Evolutionary conservation across 352 stramenopile genomes (phyloP), one percentile per base, ranked within the genome.

Genomic region (Globisporangium ultimum): DNA sequence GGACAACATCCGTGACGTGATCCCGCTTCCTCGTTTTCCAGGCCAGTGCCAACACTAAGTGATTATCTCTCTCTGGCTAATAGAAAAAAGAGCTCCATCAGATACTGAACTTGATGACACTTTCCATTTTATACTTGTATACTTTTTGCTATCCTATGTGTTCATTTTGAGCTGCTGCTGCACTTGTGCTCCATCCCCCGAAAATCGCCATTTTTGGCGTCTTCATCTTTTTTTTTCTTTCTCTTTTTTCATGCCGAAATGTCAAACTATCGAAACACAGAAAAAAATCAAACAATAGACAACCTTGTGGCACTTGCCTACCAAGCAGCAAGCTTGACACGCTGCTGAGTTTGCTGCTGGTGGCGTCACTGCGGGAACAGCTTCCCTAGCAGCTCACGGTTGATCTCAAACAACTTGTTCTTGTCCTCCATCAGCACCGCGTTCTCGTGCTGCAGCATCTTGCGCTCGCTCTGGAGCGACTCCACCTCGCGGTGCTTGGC

Each of bases 1-100:
- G 70, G 96, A 99, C 60, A 99, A 99, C 75, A 99, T 99, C 67
- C 88, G 97, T 43, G 97, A 99, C 63, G 96, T 97, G 3, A 99
- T 99, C 70, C 94, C 97, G 24, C 97, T 98, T 48, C 97, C 97
- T 38, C 83, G 96, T 40, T 98, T 95, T 72, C 96, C 96, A 18
- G 95, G 95, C n/a, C 94, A 95, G 74, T 98, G 97, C 64, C 83
- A 89, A 41, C 73, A 87, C 42, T 80, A 55, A 36, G 28, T 48
- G 38, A 28, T 28, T 5, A n/a, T 45, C 40, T 10, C 40, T 36
- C 28, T 36, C 28, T 36, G 28, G 28, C 28, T 36, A 36, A 36
- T 36, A 36, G 28, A 36, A 28, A 45, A 45, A 45, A 45, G 40
- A 15, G 17, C 17, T 45, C 40, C 2, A 52, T 36, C 18, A 2